phyloP scores from a whole-genome alignment of 441 rosid species.

The Theobroma grandiflorum region DNA sequence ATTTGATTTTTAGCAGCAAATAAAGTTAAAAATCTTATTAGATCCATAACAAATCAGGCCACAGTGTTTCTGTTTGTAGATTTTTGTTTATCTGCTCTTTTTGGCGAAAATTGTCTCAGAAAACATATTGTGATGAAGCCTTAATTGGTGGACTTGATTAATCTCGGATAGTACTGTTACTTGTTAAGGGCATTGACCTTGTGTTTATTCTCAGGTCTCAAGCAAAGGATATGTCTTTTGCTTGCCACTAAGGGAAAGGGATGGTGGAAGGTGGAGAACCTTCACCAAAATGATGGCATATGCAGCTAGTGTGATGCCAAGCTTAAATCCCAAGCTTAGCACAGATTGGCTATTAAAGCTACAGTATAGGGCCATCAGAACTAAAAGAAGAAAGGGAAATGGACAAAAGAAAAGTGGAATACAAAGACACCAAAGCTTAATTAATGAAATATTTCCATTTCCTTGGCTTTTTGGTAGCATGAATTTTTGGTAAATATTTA shows the following conservation, averaged over 20 bases:
- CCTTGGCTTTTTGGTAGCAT: not conserved
- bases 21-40: slow-evolving; percentile 2
- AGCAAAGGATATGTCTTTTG: slow-evolving; percentile 50
- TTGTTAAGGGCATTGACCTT: slow-evolving; percentile 10
- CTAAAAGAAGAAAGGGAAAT: slow-evolving; percentile 16
- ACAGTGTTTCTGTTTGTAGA: not conserved
- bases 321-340: slow-evolving; percentile 44
- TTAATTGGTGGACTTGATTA: not conserved
- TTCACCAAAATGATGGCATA: slow-evolving; percentile 30
- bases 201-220: slow-evolving; percentile 31
- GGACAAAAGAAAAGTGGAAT: slow-evolving; percentile 28
- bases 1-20: not conserved
- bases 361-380: not conserved
- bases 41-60: slow-evolving; percentile 10
- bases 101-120: not conserved
- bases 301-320: slow-evolving; percentile 37
- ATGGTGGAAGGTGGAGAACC: slow-evolving; percentile 32
- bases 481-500: not conserved
- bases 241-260: slow-evolving; percentile 52
- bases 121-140: not conserved
- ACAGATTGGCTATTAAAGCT: slow-evolving; percentile 20
- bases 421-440: slow-evolving; percentile 21
- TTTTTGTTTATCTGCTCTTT: not conserved
- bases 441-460: slow-evolving; percentile 8
- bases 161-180: not conserved